These are phyloP conservation scores for Neospora caninum DNA, from an alignment of 169 alveolate species.

Conservation along the genomic window DNA sequence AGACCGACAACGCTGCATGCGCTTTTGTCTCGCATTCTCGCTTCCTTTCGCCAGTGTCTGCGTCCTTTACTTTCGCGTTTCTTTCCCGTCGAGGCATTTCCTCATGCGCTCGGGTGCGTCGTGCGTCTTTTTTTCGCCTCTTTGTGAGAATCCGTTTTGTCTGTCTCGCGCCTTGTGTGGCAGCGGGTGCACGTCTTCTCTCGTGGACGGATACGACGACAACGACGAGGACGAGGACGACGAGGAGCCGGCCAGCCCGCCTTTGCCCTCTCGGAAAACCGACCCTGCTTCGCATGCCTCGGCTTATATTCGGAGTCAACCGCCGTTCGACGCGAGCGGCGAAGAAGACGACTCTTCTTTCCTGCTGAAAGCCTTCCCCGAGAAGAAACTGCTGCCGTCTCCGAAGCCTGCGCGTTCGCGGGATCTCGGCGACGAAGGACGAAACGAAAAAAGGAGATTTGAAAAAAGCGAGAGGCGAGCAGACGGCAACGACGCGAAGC, in stretches of 20 bases:
- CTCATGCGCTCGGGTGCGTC: not conserved
- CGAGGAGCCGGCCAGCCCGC: not conserved
- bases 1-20: not conserved
- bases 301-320: not conserved
- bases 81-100: not conserved
- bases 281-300: not conserved
- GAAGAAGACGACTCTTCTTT: not conserved
- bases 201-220: not conserved
- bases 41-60: not conserved
- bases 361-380: not conserved
- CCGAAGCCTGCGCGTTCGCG: not conserved
- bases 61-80: not conserved
- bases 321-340: not conserved
- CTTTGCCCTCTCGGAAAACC: not conserved
- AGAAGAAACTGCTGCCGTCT: not conserved
- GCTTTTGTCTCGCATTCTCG: not conserved
- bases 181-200: not conserved
- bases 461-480: not conserved
- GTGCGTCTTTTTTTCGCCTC: not conserved
- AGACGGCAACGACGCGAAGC: not conserved
- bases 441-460: not conserved
- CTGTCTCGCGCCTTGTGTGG: not conserved
- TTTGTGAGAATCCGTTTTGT: not conserved
- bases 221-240: not conserved
- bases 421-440: not conserved